Percentiles rank a stretch among this genome's conserved stretches.
phyloP scores from a whole-genome alignment of 495 filamentous ascomycete genomes.

The Copromyces sp. region DNA sequence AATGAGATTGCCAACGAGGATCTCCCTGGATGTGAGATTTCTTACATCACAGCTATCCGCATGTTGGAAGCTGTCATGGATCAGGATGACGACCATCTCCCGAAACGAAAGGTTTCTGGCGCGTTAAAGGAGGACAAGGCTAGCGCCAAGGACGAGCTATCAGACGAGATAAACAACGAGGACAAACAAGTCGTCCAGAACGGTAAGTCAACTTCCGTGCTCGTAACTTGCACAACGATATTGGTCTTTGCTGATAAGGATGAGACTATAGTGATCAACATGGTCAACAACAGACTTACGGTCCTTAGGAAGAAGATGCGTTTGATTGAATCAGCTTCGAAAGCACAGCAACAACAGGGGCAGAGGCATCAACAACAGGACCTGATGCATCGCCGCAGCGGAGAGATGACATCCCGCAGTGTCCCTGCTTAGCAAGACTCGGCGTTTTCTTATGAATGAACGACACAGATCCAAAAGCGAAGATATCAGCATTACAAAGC shows the following conservation, averaged over 20 bases:
- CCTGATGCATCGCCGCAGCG: conserved; percentile 32
- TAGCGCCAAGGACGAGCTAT: conserved; percentile 32
- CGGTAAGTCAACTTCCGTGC: conserved; percentile 30
- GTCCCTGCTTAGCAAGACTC: conserved; percentile 24
- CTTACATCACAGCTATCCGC: conserved; percentile 80
- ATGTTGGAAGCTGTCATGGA: conserved; percentile 94
- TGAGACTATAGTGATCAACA: conserved; percentile 30
- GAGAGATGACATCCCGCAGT: conserved; percentile 34
- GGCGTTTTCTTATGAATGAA: conserved; percentile 7
- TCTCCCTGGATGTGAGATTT: conserved; percentile 79
- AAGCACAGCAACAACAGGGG: conserved; percentile 23
- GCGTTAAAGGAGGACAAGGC: conserved; percentile 33
- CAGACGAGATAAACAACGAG: conserved; percentile 55
- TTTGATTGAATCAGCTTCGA: conserved; percentile 33
- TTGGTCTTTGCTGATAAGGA: conserved; percentile 7
- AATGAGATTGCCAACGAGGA: conserved; percentile 91
- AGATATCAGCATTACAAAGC: not conserved
- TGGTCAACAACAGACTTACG: conserved; percentile 31
- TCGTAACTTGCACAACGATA: not conserved
- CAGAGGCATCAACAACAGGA: conserved; percentile 20
- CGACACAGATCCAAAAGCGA: not conserved
- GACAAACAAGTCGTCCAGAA: conserved; percentile 65
- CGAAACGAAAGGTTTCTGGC: conserved; percentile 28
- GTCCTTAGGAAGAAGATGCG: conserved; percentile 34
- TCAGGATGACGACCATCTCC: conserved; percentile 60